These are phyloP conservation scores for Aspergillus steynii DNA, from an alignment of 495 filamentous ascomycete genomes.

Conservation along the genomic window DNA sequence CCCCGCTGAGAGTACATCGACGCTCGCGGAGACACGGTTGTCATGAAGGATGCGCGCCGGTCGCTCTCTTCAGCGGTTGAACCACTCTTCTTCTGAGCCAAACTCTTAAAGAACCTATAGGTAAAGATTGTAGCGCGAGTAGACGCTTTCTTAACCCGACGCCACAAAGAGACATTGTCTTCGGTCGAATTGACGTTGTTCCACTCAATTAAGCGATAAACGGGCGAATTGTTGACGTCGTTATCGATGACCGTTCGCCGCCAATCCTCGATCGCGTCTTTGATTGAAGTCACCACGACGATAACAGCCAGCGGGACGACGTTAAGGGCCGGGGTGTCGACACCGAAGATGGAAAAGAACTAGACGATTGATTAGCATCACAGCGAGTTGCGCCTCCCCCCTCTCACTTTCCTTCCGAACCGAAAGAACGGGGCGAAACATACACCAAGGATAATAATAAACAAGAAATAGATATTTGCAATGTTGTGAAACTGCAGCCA, in stretches of 20 bases:
- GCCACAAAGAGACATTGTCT: slow-evolving; percentile 83
- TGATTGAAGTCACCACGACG: slow-evolving; percentile 84
- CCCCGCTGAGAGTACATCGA: slow-evolving; percentile 63
- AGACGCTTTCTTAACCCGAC: slow-evolving; percentile 87
- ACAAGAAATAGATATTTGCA: slow-evolving; percentile 97
- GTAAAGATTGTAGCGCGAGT: slow-evolving; percentile 59
- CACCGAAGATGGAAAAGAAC: slow-evolving; percentile 97
- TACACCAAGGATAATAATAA: slow-evolving; percentile 92
- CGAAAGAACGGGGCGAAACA: neutral
- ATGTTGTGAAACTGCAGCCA: slow-evolving; percentile 99
- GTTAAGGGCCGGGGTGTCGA: slow-evolving; percentile 84
- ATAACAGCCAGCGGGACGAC: slow-evolving; percentile 94
- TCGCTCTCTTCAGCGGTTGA: slow-evolving; percentile 42
- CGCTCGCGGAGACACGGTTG: slow-evolving; percentile 55
- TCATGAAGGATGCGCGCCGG: slow-evolving; percentile 65
- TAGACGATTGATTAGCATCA: slow-evolving; percentile 34
- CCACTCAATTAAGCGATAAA: slow-evolving; percentile 85
- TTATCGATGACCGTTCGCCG: slow-evolving; percentile 88
- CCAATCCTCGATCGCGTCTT: slow-evolving; percentile 98
- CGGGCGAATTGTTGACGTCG: slow-evolving; percentile 93
- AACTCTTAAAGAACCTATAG: slow-evolving; percentile 57
- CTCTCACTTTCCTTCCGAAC: neutral
- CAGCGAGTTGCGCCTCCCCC: neutral
- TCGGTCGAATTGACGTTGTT: slow-evolving; percentile 91
- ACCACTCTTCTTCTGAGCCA: slow-evolving; percentile 35